Base-by-base conservation (phyloP, 2,329 filamentous ascomycete genomes). In the Dryadomyces quercus-mongolicae region DNA sequence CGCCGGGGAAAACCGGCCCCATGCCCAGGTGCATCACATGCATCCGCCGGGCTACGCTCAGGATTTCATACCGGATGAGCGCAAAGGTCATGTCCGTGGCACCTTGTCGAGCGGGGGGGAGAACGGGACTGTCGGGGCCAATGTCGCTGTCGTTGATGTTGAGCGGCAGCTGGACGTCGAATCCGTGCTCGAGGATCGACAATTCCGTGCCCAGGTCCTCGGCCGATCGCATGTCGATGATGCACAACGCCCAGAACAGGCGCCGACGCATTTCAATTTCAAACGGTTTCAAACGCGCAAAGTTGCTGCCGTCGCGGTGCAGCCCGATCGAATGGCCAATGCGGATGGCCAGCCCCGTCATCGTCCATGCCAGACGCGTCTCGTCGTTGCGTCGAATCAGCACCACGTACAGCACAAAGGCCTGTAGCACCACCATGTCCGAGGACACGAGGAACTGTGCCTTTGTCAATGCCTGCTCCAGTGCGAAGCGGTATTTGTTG, bases 201-300 rank as follows among this genome's bases (percentile, higher is more conserved):
- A 77, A 63, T 20, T 73, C 75, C 2, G 73, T 74, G 1, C 79
- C 80, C 46, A 80, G 77, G 31, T 82, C 77, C 57, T 83, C 80
- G 3, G 80, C 76, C 0, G 77, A 73, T n/a, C 77, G 72, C 9
- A 78, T 69, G 57, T 86, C 83, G 1, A 85, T 62, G 4, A 81
- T 72, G 46, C 77, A 72, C 2, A 86, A 69, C 20, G 75, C 73
- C 75, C 80, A 84, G 73, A 82, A 86, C 0, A 84, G 63, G 1
- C 82, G 71, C 5, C 82, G 72, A 18, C 82, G 73, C 66, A 84
- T 79, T 61, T 86, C 81, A 7, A 76, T 71, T 49, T 85, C 78
- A 54, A 82, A 85, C 0, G 78, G 76, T 0, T 73, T 72, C 1
- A 85, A 61, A 13, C 76, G 72, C 5, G 65, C 74, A 61, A 75